Conservation (phyloP, 495 filamentous ascomycete species). For the Aspergillus avenaceus region DNA sequence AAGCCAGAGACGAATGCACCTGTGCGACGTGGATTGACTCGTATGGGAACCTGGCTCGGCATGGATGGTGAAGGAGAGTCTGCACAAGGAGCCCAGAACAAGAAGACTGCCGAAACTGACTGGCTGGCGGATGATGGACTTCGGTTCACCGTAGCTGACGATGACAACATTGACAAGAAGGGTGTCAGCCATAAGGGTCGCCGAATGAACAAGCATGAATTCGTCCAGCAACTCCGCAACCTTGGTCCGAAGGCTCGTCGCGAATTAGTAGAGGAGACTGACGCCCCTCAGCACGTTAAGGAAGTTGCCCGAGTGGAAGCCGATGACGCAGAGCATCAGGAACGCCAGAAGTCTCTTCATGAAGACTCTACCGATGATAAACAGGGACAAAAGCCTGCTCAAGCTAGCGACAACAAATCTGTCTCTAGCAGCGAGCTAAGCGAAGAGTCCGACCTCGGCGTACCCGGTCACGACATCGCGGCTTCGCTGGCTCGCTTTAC, state of each 20-base stretch:
- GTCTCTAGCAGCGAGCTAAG: conserved; percentile 27
- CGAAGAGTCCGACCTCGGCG: conserved; percentile 25
- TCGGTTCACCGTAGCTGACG: conserved; percentile 73
- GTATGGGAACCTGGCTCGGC: conserved; percentile 63
- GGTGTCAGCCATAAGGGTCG: conserved; percentile 52
- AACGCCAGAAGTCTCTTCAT: conserved; percentile 17
- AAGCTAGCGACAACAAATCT: conserved; percentile 19
- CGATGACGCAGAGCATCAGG: conserved; percentile 23
- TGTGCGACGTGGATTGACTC: conserved; percentile 47
- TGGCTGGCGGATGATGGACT: conserved; percentile 69
- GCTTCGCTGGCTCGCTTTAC: conserved; percentile 40
- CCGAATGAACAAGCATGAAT: conserved; percentile 86
- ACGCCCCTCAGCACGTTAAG: conserved; percentile 57
- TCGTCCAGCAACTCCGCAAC: conserved; percentile 76
- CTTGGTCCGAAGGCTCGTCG: conserved; percentile 73
- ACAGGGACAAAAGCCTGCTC: neutral
- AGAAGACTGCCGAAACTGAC: conserved; percentile 28
- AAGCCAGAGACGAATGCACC: conserved; percentile 26
- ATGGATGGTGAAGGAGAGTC: conserved; percentile 46
- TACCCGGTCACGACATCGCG: conserved; percentile 43
- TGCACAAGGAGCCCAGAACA: conserved; percentile 29
- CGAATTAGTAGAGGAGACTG: conserved; percentile 64
- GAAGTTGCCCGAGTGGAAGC: conserved; percentile 48
- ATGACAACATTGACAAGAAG: conserved; percentile 23
- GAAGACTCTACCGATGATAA: neutral